Evolutionary conservation across 2,329 filamentous ascomycete species (phyloP).

Genomic region (Nothophaeocryptopus gaeumannii): DNA sequence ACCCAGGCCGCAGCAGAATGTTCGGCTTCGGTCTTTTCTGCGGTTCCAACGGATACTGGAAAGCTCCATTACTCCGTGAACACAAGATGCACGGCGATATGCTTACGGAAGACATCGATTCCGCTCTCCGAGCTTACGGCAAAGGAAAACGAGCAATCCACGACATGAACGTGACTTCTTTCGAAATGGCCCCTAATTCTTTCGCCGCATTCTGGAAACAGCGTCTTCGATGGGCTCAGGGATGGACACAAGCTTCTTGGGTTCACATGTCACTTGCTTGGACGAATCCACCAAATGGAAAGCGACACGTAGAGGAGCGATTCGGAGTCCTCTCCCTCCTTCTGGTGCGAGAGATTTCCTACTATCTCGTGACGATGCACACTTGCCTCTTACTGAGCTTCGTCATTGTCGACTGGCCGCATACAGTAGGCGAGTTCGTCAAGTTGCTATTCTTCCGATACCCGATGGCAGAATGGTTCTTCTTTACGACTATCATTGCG

Average conservation of each 20-base stretch:
- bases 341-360: constrained; percentile 46
- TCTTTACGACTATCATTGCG: constrained; percentile 39
- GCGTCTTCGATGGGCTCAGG: constrained; percentile 51
- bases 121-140: constrained; percentile 46
- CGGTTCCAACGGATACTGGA: constrained; percentile 52
- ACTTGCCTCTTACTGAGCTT: constrained; percentile 47
- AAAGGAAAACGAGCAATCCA: constrained; percentile 46
- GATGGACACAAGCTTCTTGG: constrained; percentile 50
- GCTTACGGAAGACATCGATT: constrained; percentile 53
- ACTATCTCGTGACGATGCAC: constrained; percentile 51
- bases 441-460: constrained; percentile 49
- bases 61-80: constrained; percentile 43
- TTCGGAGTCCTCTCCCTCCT: constrained; percentile 48
- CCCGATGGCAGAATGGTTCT: constrained; percentile 48
- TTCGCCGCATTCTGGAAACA: constrained; percentile 50
- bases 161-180: constrained; percentile 50
- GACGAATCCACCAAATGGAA: constrained; percentile 39
- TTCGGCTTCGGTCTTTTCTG: constrained; percentile 51
- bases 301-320: constrained; percentile 39
- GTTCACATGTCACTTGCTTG: constrained; percentile 44
- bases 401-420: constrained; percentile 46
- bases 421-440: constrained; percentile 37
- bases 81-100: constrained; percentile 51
- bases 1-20: constrained; percentile 48
- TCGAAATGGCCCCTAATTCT: constrained; percentile 48